A percentile compares a stretch with the other conserved stretches of the same genome.
phyloP scores from a whole-genome alignment of 495 filamentous ascomycete genomes.

The Thermochaetoides thermophila region DNA sequence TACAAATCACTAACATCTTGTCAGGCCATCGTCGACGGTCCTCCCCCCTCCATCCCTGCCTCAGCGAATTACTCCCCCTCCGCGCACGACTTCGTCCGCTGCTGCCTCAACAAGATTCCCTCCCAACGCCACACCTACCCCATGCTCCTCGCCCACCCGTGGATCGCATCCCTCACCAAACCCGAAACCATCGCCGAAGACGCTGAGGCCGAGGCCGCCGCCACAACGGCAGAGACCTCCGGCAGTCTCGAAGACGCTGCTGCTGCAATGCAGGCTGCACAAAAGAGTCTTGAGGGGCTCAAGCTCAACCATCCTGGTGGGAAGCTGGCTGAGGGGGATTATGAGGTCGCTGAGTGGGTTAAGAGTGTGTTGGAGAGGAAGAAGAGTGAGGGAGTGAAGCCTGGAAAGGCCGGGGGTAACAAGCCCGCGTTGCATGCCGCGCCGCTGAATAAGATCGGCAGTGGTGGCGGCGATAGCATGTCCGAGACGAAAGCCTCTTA shows the following conservation, averaged over 20 bases:
- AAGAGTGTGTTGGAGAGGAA: conserved; percentile 50
- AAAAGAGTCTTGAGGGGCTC: no score
- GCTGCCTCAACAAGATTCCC: conserved; percentile 86
- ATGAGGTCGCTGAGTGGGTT: conserved; percentile 79
- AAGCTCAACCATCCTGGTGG: conserved; percentile 25
- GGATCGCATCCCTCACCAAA: conserved; percentile 66
- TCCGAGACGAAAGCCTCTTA: neutral
- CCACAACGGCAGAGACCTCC: no score
- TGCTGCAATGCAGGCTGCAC: no score
- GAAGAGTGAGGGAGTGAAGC: conserved; percentile 31
- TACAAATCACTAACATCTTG: conserved; percentile 2
- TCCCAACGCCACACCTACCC: conserved; percentile 81
- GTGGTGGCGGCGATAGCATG: conserved; percentile 19
- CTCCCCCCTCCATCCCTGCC: conserved; percentile 78
- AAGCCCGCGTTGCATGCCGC: conserved; percentile 67
- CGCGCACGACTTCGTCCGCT: conserved; percentile 73
- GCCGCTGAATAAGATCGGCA: conserved; percentile 49
- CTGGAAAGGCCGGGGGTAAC: conserved; percentile 15
- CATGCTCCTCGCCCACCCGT: conserved; percentile 76
- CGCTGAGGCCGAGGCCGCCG: conserved; percentile 45
- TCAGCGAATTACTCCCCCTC: conserved; percentile 57
- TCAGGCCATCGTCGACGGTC: conserved; percentile 93
- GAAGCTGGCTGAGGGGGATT: conserved; percentile 35
- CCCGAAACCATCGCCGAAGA: conserved; percentile 71
- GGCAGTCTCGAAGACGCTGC: conserved; percentile 34